Evolutionary conservation across 352 stramenopile genomes (phyloP).

Genomic region (Pythium apleroticum): DNA sequence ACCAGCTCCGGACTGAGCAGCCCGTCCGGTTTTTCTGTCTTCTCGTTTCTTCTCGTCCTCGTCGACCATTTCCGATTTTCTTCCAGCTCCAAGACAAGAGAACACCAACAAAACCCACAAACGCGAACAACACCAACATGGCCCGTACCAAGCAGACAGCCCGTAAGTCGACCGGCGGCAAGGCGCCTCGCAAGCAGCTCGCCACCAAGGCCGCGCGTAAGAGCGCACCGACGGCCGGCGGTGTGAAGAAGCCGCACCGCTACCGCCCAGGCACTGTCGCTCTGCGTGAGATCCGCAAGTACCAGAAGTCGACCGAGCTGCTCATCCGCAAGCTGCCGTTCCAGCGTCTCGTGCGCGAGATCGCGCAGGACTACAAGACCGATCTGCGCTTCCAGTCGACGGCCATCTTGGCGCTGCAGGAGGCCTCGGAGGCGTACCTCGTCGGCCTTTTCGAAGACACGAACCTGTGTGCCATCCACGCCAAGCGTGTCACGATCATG

Average conservation of each 20-base stretch:
- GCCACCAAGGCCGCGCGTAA: slow-evolving; percentile 93
- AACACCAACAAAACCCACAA: not conserved
- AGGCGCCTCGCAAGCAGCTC: slow-evolving; percentile 93
- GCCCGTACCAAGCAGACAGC: slow-evolving; percentile 97
- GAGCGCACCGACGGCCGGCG: slow-evolving; percentile 89
- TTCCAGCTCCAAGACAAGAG: slow-evolving; percentile 25
- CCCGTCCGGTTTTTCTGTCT: slow-evolving; percentile 2
- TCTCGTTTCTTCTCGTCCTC: slow-evolving; percentile 5
- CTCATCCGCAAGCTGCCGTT: slow-evolving; percentile 96
- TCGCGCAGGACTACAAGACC: slow-evolving; percentile 96
- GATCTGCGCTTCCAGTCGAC: slow-evolving; percentile 96
- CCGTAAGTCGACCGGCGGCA: slow-evolving; percentile 94
- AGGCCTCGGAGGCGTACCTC: slow-evolving; percentile 93
- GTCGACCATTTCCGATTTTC: slow-evolving; percentile 48
- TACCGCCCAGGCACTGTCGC: slow-evolving; percentile 85
- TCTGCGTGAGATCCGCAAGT: slow-evolving; percentile 96
- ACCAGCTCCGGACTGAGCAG: not conserved
- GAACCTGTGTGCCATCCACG: slow-evolving; percentile 95
- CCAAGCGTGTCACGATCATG: slow-evolving; percentile 97
- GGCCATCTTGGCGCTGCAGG: slow-evolving; percentile 91
- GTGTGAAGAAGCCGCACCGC: slow-evolving; percentile 89
- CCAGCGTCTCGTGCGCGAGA: slow-evolving; percentile 94
- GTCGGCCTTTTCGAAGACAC: slow-evolving; percentile 95
- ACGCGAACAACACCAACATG: slow-evolving; percentile 49
- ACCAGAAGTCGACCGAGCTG: slow-evolving; percentile 96